These are phyloP conservation scores for Strombidium stylifer DNA, from an alignment of 73 alveolate genomes.

Conservation along the genomic window DNA sequence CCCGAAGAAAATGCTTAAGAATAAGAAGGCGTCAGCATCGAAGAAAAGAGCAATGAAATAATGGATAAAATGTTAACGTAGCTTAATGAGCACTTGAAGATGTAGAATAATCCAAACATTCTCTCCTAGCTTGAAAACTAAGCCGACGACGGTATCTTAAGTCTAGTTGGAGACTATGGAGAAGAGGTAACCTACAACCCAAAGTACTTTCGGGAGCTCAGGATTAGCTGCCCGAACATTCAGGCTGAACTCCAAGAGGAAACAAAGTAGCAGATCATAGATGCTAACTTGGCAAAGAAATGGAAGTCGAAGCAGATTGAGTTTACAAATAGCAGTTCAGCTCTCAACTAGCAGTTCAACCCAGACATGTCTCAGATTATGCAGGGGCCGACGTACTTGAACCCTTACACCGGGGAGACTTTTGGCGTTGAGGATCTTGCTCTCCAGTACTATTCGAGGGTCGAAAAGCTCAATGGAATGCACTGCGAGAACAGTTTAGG, in stretches of 20 bases:
- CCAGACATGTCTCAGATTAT: too few species aligned
- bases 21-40: too few species aligned
- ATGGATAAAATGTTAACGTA: too few species aligned
- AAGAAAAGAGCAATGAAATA: too few species aligned
- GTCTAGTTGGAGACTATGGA: too few species aligned
- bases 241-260: neutral
- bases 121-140: too few species aligned
- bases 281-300: constrained; percentile 3
- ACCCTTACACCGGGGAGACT: constrained; percentile 7
- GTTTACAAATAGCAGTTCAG: neutral
- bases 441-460: constrained; percentile 59
- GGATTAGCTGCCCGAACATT: neutral
- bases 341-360: neutral
- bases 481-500: constrained; percentile 87
- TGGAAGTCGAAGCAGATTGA: neutral
- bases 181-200: neutral
- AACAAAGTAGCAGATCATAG: neutral
- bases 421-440: constrained; percentile 86
- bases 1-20: neutral
- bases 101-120: too few species aligned
- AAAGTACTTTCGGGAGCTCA: neutral
- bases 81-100: too few species aligned
- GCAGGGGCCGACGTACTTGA: constrained; percentile 15
- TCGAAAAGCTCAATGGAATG: constrained; percentile 68
- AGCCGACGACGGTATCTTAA: too few species aligned